These are phyloP conservation scores for Schizophyllum amplum DNA, from an alignment of 1,284 basidiomycete species.

Conservation along the genomic window DNA sequence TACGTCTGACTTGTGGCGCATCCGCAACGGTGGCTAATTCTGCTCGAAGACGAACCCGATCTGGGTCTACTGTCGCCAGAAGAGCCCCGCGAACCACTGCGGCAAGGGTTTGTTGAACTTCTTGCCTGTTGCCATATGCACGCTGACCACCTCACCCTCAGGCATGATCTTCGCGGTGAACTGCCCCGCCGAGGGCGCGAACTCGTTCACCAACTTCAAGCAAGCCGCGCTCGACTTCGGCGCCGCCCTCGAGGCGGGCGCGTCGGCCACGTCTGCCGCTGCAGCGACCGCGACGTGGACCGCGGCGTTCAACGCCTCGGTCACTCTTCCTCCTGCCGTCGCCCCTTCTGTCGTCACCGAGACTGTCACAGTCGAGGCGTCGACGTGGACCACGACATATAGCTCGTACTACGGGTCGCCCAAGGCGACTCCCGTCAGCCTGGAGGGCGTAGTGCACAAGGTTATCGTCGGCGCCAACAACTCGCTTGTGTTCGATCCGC, in stretches of 20 bases:
- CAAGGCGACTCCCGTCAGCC: constrained; percentile 26
- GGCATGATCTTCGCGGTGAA: constrained; percentile 53
- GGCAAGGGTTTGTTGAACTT: constrained; percentile 16
- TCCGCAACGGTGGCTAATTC: not conserved
- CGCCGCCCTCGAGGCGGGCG: constrained; percentile 16
- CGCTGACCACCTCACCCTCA: not conserved
- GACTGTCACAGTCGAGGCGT: constrained; percentile 23
- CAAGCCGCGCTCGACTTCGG: constrained; percentile 27
- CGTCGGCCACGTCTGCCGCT: constrained; percentile 11
- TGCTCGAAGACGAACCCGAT: constrained; percentile 20
- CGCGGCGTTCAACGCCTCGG: constrained; percentile 10
- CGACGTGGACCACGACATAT: constrained; percentile 30
- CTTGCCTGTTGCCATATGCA: not conserved
- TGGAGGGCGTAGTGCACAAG: constrained; percentile 26
- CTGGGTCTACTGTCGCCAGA: constrained; percentile 35
- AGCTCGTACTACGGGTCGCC: constrained; percentile 31
- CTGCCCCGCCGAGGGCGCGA: constrained; percentile 29
- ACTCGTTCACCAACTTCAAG: constrained; percentile 39
- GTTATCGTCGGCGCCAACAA: constrained; percentile 33
- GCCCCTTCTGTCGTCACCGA: constrained; percentile 28
- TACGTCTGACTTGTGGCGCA: not conserved
- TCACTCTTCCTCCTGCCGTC: constrained; percentile 27
- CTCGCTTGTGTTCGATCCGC: constrained; percentile 27
- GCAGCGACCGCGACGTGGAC: constrained; percentile 9
- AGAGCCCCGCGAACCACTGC: constrained; percentile 21